These are phyloP conservation scores for Fagus sylvatica DNA, from an alignment of 306 rosid genomes.

Conservation along the genomic window DNA sequence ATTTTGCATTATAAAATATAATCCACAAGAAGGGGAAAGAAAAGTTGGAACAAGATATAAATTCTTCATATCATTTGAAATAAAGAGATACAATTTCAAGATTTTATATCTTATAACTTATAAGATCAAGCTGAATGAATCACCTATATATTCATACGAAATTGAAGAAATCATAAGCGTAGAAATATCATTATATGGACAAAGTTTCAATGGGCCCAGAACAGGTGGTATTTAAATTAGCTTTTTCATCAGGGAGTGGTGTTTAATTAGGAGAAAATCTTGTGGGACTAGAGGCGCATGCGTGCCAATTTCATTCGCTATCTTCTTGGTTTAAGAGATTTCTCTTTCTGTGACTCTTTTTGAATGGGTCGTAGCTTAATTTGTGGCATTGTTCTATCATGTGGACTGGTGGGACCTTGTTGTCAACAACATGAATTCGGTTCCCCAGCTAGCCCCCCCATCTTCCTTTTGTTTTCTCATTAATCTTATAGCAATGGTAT, in stretches of 20 bases:
- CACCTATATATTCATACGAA: neutral
- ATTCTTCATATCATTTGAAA: too few relatives aligned
- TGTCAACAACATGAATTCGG: neutral
- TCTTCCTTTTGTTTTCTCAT: neutral
- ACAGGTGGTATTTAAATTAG: neutral
- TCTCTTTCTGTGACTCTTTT: constrained; percentile 17
- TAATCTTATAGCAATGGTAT: neutral
- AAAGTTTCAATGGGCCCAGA: neutral
- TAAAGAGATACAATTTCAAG: neutral
- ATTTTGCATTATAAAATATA: too few relatives aligned
- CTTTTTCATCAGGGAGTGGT: neutral
- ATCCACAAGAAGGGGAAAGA: too few relatives aligned
- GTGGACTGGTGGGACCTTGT: constrained; percentile 27
- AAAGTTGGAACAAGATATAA: too few relatives aligned
- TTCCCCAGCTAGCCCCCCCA: neutral
- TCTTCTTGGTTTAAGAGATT: constrained; percentile 29
- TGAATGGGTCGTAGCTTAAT: constrained; percentile 17
- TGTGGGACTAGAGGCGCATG: neutral
- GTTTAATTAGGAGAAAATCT: too few relatives aligned
- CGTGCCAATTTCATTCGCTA: constrained; percentile 25
- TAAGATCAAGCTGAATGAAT: neutral
- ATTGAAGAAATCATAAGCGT: neutral
- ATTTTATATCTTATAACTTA: too few relatives aligned
- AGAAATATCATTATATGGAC: neutral
- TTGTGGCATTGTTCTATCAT: neutral